Evolutionary conservation across 352 stramenopile species (phyloP).

Genomic region (Globisporangium recalcitrans): DNA sequence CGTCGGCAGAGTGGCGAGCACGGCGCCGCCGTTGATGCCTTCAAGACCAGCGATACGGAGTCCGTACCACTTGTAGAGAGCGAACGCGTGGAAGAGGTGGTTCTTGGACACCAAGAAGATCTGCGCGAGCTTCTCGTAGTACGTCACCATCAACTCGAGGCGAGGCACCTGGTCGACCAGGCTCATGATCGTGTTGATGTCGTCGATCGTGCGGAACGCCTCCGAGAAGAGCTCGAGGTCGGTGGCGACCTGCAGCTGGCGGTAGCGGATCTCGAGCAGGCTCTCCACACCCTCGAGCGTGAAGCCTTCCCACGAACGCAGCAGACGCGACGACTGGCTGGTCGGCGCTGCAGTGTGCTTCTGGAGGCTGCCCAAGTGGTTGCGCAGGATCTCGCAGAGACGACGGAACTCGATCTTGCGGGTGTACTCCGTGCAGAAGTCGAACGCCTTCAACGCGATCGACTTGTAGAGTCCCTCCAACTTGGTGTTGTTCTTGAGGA

Average conservation of each 20-base stretch:
- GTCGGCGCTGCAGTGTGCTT: slow-evolving; percentile 84
- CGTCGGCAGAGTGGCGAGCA: slow-evolving; percentile 32
- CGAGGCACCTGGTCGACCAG: slow-evolving; percentile 87
- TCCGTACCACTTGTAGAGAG: slow-evolving; percentile 94
- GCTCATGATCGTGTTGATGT: slow-evolving; percentile 98
- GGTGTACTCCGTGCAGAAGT: slow-evolving; percentile 83
- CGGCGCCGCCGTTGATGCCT: slow-evolving; percentile 36
- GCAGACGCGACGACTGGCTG: slow-evolving; percentile 71
- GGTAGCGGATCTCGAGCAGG: slow-evolving; percentile 95
- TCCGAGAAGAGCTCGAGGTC: slow-evolving; percentile 96
- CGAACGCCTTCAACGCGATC: slow-evolving; percentile 76
- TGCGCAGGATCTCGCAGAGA: slow-evolving; percentile 96
- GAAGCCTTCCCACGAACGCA: slow-evolving; percentile 96
- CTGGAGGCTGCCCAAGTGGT: slow-evolving; percentile 93
- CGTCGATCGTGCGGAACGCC: slow-evolving; percentile 97
- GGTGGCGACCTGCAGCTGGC: slow-evolving; percentile 94
- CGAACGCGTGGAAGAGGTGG: slow-evolving; percentile 96
- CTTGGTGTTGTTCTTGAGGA: slow-evolving; percentile 96
- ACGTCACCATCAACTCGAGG: slow-evolving; percentile 94
- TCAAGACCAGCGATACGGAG: slow-evolving; percentile 88
- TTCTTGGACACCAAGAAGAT: slow-evolving; percentile 98
- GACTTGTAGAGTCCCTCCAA: slow-evolving; percentile 73
- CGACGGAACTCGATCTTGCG: slow-evolving; percentile 95
- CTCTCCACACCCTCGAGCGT: slow-evolving; percentile 93
- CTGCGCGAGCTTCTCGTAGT: slow-evolving; percentile 97